Evolutionary conservation across 2,329 filamentous ascomycete genomes (phyloP).

Genomic region (Alternaria conjuncta): DNA sequence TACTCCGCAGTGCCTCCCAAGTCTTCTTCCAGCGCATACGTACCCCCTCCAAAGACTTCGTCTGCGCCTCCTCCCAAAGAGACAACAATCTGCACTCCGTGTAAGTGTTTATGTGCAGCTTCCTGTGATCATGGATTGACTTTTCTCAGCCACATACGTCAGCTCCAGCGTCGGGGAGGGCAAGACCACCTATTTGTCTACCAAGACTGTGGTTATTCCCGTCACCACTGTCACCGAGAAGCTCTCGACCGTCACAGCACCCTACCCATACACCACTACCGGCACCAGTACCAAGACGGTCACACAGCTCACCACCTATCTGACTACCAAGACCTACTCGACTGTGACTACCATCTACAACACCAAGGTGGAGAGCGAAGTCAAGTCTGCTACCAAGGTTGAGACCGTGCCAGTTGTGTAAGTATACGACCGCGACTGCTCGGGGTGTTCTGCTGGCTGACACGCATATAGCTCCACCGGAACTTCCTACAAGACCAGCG

Average conservation of each 20-base stretch:
- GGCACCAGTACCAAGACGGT: constrained; percentile 15
- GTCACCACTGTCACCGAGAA: constrained; percentile 19
- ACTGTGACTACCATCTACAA: constrained; percentile 23
- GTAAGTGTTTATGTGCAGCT: background rate
- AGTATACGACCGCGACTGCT: background rate
- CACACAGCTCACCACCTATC: constrained; percentile 4
- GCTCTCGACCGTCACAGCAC: constrained; percentile 11
- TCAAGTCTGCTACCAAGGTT: constrained; percentile 15
- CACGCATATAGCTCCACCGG: constrained; percentile 16
- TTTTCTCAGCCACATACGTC: constrained; percentile 18
- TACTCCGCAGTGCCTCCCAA: background rate
- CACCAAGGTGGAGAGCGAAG: constrained; percentile 16
- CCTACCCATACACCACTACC: constrained; percentile 20
- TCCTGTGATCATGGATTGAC: background rate
- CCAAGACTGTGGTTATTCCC: constrained; percentile 25
- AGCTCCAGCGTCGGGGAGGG: constrained; percentile 13
- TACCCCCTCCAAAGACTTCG: background rate
- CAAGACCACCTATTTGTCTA: constrained; percentile 20
- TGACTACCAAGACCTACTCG: constrained; percentile 18
- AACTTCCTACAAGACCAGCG: constrained; percentile 23
- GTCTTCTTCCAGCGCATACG: background rate
- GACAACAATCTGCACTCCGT: constrained; percentile 24
- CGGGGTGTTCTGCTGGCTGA: background rate
- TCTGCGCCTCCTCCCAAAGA: constrained; percentile 5
- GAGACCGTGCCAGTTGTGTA: constrained; percentile 25